Percentiles rank a stretch among this genome's conserved stretches.
phyloP scores from a whole-genome alignment of 805 yeast species.

The Wickerhamiella sergipiensis region DNA sequence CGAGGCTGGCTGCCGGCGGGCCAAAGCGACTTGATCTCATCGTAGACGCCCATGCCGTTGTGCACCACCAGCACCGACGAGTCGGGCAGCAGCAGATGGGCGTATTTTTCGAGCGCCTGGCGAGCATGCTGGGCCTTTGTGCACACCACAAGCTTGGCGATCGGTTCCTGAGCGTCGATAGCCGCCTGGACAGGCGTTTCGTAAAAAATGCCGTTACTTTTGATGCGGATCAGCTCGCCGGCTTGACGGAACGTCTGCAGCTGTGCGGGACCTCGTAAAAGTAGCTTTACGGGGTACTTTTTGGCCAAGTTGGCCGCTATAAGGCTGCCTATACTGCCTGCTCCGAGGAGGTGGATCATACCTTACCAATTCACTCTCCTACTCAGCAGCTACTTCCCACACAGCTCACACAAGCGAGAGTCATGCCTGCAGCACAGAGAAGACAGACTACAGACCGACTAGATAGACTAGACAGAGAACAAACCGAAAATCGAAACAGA shows the following conservation, averaged over 20 bases:
- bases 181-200: constrained; percentile 10
- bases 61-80: constrained; percentile 61
- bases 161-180: constrained; percentile 18
- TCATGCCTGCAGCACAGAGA: too few relatives aligned
- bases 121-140: constrained; percentile 71
- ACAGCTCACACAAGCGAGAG: too few relatives aligned
- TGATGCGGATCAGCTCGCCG: constrained; percentile 5
- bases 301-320: constrained; percentile 34
- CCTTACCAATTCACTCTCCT: too few relatives aligned
- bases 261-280: constrained; percentile 32
- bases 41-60: constrained; percentile 70
- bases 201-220: constrained; percentile 21
- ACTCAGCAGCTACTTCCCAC: too few relatives aligned
- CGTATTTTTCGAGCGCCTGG: constrained; percentile 43
- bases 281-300: constrained; percentile 27
- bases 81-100: constrained; percentile 33
- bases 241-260: constrained; percentile 28
- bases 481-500: too few relatives aligned
- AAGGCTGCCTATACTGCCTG: constrained; percentile 40
- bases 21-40: constrained; percentile 42
- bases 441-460: too few relatives aligned
- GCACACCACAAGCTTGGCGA: constrained; percentile 52
- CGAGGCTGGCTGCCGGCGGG: constrained; percentile 38
- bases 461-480: too few relatives aligned
- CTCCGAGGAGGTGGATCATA: constrained; percentile 32